A percentile compares a stretch with the other conserved stretches of the same genome.
phyloP scores from a whole-genome alignment of 768 basidiomycete species.

The Leucosporidium scottii region DNA sequence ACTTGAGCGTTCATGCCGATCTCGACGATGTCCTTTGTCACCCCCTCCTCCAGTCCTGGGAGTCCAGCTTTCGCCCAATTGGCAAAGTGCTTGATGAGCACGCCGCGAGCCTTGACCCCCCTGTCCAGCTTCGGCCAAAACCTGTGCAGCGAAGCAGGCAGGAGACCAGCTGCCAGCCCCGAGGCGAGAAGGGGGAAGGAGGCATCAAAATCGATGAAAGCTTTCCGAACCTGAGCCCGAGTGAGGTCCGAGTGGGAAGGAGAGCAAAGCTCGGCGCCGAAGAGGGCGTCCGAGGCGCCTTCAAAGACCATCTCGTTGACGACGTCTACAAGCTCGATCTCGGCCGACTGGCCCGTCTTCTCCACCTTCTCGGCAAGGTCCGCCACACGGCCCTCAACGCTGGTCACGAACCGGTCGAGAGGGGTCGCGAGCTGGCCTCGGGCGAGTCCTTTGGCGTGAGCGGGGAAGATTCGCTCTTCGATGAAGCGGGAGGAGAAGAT shows the following conservation, averaged over 20 bases:
- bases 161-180: conserved; percentile 2
- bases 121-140: conserved; percentile 9
- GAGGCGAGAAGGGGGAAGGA: conserved; percentile 31
- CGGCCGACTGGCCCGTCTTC: not conserved
- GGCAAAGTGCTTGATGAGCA: conserved; percentile 1
- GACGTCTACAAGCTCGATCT: conserved; percentile 9
- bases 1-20: not conserved
- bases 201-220: conserved; percentile 26
- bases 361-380: conserved; percentile 8
- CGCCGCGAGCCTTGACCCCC: not conserved
- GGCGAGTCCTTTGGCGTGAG: conserved; percentile 18
- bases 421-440: conserved; percentile 6
- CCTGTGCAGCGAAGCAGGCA: conserved; percentile 7
- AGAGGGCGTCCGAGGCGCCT: conserved; percentile 12
- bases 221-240: not conserved
- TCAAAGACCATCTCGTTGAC: conserved; percentile 18
- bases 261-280: conserved; percentile 7
- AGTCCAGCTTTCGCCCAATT: conserved; percentile 19
- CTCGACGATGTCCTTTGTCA: conserved; percentile 23
- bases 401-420: conserved; percentile 13
- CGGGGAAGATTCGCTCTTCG: conserved; percentile 19
- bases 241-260: not conserved
- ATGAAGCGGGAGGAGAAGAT: not conserved
- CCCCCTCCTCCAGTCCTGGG: conserved; percentile 26
- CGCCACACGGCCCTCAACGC: not conserved